Conservation (phyloP, 129 eudicot genomes). For the Deinandra increscens region DNA sequence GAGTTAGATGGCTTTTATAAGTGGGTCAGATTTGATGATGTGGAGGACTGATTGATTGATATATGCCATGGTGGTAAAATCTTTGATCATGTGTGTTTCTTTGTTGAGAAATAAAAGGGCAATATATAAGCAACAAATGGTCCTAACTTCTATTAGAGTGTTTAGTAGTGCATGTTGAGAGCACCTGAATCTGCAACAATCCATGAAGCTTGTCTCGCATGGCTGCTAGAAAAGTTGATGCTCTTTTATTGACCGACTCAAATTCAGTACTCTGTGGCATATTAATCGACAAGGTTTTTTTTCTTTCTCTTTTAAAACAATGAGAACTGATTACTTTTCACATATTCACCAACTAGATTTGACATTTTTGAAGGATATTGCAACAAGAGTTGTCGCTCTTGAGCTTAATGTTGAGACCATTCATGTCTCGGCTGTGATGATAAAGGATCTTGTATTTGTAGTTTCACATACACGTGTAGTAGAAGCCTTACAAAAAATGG, state of each 20-base stretch:
- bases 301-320: not conserved
- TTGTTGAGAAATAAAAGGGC: too few relatives aligned
- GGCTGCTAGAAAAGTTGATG: constrained; percentile 93
- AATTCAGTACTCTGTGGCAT: constrained; percentile 92
- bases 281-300: constrained; percentile 78
- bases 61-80: too few relatives aligned
- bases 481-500: constrained; percentile 97
- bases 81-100: too few relatives aligned
- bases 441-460: constrained; percentile 84
- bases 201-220: constrained; percentile 82
- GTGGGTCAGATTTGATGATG: too few relatives aligned
- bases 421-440: constrained; percentile 88
- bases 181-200: constrained; percentile 74
- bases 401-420: constrained; percentile 80
- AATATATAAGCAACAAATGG: too few relatives aligned
- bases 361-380: constrained; percentile 65
- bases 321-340: not conserved
- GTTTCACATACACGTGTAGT: constrained; percentile 90
- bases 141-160: too few relatives aligned
- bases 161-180: too few relatives aligned
- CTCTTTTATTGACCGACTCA: constrained; percentile 81
- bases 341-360: not conserved
- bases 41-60: too few relatives aligned
- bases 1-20: too few relatives aligned
- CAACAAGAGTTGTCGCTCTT: constrained; percentile 79